A percentile compares a stretch with the other conserved stretches of the same genome.
Evolutionary conservation across 2,329 filamentous ascomycete species (phyloP).

Genomic region (Fusarium proliferatum): DNA sequence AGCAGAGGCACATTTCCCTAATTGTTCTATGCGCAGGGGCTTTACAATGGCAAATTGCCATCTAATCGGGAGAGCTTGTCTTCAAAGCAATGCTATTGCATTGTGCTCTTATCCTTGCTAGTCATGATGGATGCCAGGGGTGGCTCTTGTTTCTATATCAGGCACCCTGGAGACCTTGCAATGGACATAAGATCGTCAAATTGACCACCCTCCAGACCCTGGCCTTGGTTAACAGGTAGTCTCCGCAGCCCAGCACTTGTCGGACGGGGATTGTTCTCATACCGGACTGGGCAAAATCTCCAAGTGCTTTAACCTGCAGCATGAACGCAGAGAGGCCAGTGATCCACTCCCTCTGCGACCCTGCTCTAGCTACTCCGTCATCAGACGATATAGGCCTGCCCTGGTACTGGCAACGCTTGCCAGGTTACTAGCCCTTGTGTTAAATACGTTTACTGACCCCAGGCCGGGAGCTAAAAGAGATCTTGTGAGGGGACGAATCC

Average conservation of each 20-base stretch:
- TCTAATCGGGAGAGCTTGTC: slow-evolving; percentile 36
- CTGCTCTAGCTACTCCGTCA: slow-evolving; percentile 45
- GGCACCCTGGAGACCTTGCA: slow-evolving; percentile 57
- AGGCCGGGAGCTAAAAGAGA: slow-evolving; percentile 43
- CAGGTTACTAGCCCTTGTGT: slow-evolving; percentile 44
- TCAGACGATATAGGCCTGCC: slow-evolving; percentile 47
- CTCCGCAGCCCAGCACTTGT: slow-evolving; percentile 43
- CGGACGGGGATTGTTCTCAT: slow-evolving; percentile 41
- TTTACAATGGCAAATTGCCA: slow-evolving; percentile 41
- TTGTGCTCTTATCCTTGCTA: slow-evolving; percentile 39
- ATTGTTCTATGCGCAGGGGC: slow-evolving; percentile 38
- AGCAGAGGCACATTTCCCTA: slow-evolving; percentile 27
- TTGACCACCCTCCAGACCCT: slow-evolving; percentile 64
- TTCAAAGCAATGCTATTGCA: slow-evolving; percentile 32
- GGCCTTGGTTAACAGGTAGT: slow-evolving; percentile 50
- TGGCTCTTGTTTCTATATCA: slow-evolving; percentile 61
- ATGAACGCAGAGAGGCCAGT: slow-evolving; percentile 42
- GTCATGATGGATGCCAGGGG: slow-evolving; percentile 45
- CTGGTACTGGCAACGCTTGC: slow-evolving; percentile 40
- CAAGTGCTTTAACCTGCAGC: slow-evolving; percentile 46
- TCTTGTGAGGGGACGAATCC: slow-evolving; percentile 41
- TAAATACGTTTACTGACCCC: slow-evolving; percentile 47
- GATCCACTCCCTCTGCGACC: slow-evolving; percentile 46
- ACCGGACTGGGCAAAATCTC: slow-evolving; percentile 43
- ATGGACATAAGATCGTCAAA: slow-evolving; percentile 67